phyloP scores from a whole-genome alignment of 1,139 yeast genomes.

The Pichia sp. region DNA sequence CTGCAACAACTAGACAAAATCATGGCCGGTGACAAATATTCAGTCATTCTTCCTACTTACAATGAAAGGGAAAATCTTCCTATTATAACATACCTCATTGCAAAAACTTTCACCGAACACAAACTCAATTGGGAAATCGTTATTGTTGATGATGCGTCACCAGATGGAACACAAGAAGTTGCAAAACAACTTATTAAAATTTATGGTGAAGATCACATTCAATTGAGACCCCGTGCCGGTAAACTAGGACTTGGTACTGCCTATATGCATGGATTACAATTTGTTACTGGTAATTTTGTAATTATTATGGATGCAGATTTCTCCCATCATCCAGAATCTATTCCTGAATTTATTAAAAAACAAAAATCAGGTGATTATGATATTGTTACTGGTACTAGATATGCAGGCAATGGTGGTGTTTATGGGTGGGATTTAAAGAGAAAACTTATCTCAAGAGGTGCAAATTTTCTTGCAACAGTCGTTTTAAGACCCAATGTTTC shows the following conservation, averaged over 20 bases:
- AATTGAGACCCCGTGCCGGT: conserved; percentile 69
- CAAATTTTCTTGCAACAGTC: conserved; percentile 70
- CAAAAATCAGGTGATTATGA: conserved; percentile 62
- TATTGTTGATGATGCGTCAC: conserved; percentile 76
- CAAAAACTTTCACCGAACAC: conserved; percentile 59
- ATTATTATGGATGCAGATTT: conserved; percentile 85
- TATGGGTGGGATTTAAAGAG: conserved; percentile 84
- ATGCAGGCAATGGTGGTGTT: conserved; percentile 78
- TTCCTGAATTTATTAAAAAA: conserved; percentile 66
- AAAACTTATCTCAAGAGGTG: conserved; percentile 73
- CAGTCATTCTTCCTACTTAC: conserved; percentile 74
- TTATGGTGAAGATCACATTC: conserved; percentile 59
- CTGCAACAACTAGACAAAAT: neutral
- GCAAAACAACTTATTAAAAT: conserved; percentile 59
- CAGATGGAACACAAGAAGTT: conserved; percentile 75
- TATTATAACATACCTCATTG: conserved; percentile 63
- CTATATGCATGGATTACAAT: conserved; percentile 71
- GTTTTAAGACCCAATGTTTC: conserved; percentile 68
- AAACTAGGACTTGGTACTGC: conserved; percentile 81
- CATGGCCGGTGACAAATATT: conserved; percentile 47
- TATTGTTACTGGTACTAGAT: conserved; percentile 81
- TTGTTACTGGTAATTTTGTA: conserved; percentile 67
- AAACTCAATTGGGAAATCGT: conserved; percentile 70
- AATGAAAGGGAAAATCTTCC: conserved; percentile 72
- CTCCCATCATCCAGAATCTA: conserved; percentile 76